These are phyloP conservation scores for Leccinum variabile DNA, from an alignment of 1,284 basidiomycete genomes.

Conservation along the genomic window DNA sequence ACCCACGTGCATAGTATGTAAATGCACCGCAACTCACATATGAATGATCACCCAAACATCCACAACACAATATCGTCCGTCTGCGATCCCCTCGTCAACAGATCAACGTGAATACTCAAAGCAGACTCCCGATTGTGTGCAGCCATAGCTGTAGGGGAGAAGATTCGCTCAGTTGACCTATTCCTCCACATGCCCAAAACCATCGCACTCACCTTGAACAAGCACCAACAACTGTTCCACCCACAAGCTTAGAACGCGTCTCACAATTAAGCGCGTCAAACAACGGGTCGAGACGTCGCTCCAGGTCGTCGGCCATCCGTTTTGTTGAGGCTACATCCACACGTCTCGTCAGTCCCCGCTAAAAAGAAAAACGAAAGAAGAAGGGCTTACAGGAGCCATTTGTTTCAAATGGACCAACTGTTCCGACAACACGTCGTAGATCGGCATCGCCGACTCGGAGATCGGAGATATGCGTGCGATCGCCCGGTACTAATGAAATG, in stretches of 20 bases:
- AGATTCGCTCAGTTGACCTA: constrained; percentile 48
- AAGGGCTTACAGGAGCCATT: constrained; percentile 62
- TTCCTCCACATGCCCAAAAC: background rate
- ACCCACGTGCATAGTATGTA: constrained; percentile 47
- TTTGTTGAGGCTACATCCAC: constrained; percentile 65
- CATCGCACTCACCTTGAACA: constrained; percentile 50
- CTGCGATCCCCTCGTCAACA: constrained; percentile 71
- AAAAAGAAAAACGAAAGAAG: constrained; percentile 6
- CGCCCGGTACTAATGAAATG: constrained; percentile 69
- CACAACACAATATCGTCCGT: constrained; percentile 83
- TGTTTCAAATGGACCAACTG: constrained; percentile 68
- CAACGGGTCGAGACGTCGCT: constrained; percentile 81
- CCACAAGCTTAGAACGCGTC: constrained; percentile 68
- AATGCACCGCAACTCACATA: constrained; percentile 35
- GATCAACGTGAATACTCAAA: constrained; percentile 75
- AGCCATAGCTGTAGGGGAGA: constrained; percentile 59
- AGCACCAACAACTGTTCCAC: constrained; percentile 70
- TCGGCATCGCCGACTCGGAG: constrained; percentile 58
- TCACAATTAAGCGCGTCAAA: constrained; percentile 94
- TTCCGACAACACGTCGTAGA: constrained; percentile 63
- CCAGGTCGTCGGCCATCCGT: constrained; percentile 85
- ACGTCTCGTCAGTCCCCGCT: constrained; percentile 1
- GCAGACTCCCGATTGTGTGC: constrained; percentile 70
- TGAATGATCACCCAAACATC: constrained; percentile 81
- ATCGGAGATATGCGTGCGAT: constrained; percentile 89